phyloP scores from a whole-genome alignment of 2,329 filamentous ascomycete genomes.

The Incumbomyces delicatus region DNA sequence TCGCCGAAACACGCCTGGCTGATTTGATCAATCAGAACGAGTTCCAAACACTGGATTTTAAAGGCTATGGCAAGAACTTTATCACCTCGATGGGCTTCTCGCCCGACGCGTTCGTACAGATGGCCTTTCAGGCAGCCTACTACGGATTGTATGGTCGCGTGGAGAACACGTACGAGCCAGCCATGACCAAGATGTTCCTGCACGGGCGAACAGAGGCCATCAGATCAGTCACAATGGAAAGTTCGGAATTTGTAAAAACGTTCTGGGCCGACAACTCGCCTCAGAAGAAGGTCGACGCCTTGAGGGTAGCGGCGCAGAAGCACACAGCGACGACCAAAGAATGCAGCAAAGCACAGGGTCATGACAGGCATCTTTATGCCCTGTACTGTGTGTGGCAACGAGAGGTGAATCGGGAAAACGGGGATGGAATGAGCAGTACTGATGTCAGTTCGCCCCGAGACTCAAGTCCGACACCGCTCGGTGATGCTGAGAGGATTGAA shows the following conservation, averaged over 20 bases:
- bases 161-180: slow-evolving; percentile 93
- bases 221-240: slow-evolving; percentile 71
- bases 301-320: slow-evolving; percentile 72
- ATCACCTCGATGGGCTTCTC: slow-evolving; percentile 97
- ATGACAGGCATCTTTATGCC: slow-evolving; percentile 87
- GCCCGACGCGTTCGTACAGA: slow-evolving; percentile 93
- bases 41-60: slow-evolving; percentile 84
- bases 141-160: slow-evolving; percentile 91
- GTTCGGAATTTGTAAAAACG: slow-evolving; percentile 68
- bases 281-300: slow-evolving; percentile 72
- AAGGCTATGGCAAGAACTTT: slow-evolving; percentile 88
- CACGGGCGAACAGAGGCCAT: slow-evolving; percentile 94
- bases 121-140: slow-evolving; percentile 97
- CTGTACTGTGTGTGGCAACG: slow-evolving; percentile 93
- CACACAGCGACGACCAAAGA: slow-evolving; percentile 72
- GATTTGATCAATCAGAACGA: slow-evolving; percentile 96
- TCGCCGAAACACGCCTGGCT: slow-evolving; percentile 86
- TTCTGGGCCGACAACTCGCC: slow-evolving; percentile 91
- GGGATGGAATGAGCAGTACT: slow-evolving; percentile 42
- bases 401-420: slow-evolving; percentile 62
- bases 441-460: slow-evolving; percentile 51
- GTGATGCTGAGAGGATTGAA: slow-evolving; percentile 20
- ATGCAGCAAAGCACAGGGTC: slow-evolving; percentile 81
- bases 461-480: slow-evolving; percentile 45
- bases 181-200: slow-evolving; percentile 92